Evolutionary conservation across 495 filamentous ascomycete genomes (phyloP), one percentile per base, ranked within the genome.

Genomic region (Hypoxylon perforatum): DNA sequence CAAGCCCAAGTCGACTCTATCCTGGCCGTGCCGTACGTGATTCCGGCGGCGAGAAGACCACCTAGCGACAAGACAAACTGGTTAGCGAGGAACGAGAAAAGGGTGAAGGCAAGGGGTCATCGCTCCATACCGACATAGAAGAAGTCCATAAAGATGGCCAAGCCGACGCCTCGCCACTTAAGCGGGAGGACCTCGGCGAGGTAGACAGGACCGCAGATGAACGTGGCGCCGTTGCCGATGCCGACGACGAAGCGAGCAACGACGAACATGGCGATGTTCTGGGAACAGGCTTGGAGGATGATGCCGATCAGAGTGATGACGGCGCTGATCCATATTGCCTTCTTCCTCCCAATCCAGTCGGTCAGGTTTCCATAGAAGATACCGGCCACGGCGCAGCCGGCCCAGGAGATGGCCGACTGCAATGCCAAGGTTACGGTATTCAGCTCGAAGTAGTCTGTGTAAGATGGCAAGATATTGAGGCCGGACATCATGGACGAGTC

Each of bases 261-360:
- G 52, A 73, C 54, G 52, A 83, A 83, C 81, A 82, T 84, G 19
- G 71, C 73, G n/a, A 82, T 71, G 51, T 76, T 80, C 41, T 76
- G 65, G 21, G 82, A 79, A 1, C 75, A 78, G 15, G 79, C 69
- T 60, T 87, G 84, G 0, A 87, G 74, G 18, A 78, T 74, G 45
- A 79, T 76, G 22, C 84, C 84, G 15, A 84, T 46, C 12, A 82
- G 74, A 80, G 85, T 85, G 65, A 86, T 82, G 2, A 78, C 17
- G 21, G 84, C 81, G 51, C 85, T 85, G 59, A 82, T 78, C 39
- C 86, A 75, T 35, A 88, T 80, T 41, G 82, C 83, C 64, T 77
- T 65, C 28, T 84, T 78, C 45, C 86, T 80, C 36, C 86, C 86
- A 23, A 64, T 51, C 30, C 57, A 25, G 57, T 70, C 67, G 11